phyloP scores from a whole-genome alignment of 441 rosid species.

The Eruca vesicaria region DNA sequence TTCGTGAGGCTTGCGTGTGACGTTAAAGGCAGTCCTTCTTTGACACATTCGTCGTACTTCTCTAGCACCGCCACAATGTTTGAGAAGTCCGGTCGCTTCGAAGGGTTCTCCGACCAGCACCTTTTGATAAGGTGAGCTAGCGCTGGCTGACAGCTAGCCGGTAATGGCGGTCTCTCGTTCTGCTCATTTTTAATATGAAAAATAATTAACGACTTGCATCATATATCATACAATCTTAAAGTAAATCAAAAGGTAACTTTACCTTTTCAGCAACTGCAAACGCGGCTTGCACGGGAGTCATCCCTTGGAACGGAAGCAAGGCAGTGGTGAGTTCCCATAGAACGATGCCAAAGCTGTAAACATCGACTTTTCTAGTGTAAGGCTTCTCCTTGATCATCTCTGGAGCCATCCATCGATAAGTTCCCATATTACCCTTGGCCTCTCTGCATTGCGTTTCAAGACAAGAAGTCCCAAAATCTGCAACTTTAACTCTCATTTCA shows the following conservation, averaged over 20 bases:
- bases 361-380: slow-evolving; percentile 88
- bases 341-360: slow-evolving; percentile 91
- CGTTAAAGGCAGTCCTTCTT: slow-evolving; percentile 87
- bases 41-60: slow-evolving; percentile 79
- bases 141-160: slow-evolving; percentile 90
- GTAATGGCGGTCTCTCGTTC: slow-evolving; percentile 94
- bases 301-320: slow-evolving; percentile 95
- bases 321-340: slow-evolving; percentile 96
- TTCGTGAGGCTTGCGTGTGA: slow-evolving; percentile 63
- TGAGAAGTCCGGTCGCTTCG: slow-evolving; percentile 87
- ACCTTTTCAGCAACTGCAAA: slow-evolving; percentile 99
- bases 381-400: slow-evolving; percentile 95
- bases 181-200: slow-evolving; percentile 15
- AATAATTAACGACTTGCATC: background rate
- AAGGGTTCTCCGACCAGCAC: slow-evolving; percentile 86
- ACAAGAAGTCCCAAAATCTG: slow-evolving; percentile 92
- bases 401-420: slow-evolving; percentile 96
- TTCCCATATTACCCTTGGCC: slow-evolving; percentile 93
- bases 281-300: slow-evolving; percentile 96
- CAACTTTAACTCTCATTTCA: slow-evolving; percentile 94
- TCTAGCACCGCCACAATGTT: slow-evolving; percentile 77
- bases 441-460: slow-evolving; percentile 87
- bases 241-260: background rate
- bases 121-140: slow-evolving; percentile 82
- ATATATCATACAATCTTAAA: background rate